Conservation (phyloP, 495 filamentous ascomycete species). For the Glonium stellatum region DNA sequence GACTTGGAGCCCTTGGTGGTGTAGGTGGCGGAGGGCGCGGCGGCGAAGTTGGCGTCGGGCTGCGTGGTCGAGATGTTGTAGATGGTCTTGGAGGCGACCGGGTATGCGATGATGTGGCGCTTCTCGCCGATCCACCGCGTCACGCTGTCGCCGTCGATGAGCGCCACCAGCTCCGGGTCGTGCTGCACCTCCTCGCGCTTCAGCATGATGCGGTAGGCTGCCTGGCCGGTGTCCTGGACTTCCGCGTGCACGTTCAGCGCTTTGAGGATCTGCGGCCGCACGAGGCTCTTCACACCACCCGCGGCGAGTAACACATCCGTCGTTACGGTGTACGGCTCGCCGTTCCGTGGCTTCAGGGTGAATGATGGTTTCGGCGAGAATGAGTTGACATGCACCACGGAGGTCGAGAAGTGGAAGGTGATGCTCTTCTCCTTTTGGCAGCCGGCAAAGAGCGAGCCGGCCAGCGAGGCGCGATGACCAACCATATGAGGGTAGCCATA, state of each 20-base stretch:
- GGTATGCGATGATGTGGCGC: slow-evolving; percentile 78
- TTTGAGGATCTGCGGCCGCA: slow-evolving; percentile 46
- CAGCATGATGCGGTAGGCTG: slow-evolving; percentile 82
- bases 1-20: slow-evolving; percentile 65
- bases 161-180: slow-evolving; percentile 59
- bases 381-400: slow-evolving; percentile 42
- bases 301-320: slow-evolving; percentile 62
- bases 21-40: slow-evolving; percentile 66
- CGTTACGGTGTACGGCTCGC: slow-evolving; percentile 48
- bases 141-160: slow-evolving; percentile 59
- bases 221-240: slow-evolving; percentile 66
- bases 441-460: slow-evolving; percentile 57
- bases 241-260: slow-evolving; percentile 41
- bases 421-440: slow-evolving; percentile 58
- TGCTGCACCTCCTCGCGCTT: slow-evolving; percentile 56
- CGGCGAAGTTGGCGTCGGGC: slow-evolving; percentile 66
- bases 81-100: slow-evolving; percentile 63
- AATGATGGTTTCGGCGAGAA: slow-evolving; percentile 50
- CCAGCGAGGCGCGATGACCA: slow-evolving; percentile 66
- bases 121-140: slow-evolving; percentile 73
- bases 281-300: slow-evolving; percentile 63
- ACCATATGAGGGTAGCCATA: slow-evolving; percentile 74
- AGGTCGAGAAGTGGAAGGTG: slow-evolving; percentile 59
- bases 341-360: slow-evolving; percentile 50
- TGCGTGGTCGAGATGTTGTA: slow-evolving; percentile 75